Base-by-base conservation (phyloP, 257 asterid species). In the Osmanthus fragrans region DNA sequence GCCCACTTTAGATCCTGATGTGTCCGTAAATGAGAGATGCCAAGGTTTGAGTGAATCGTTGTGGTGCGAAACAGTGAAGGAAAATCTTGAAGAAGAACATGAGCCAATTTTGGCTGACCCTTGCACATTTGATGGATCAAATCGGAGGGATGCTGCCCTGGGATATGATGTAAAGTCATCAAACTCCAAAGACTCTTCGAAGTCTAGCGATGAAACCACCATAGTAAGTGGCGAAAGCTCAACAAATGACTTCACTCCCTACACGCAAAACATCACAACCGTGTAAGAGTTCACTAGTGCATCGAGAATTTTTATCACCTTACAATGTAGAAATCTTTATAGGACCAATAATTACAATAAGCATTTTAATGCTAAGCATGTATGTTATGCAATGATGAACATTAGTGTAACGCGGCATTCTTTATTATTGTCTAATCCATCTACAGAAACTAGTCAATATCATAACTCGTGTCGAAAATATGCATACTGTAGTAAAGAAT, bases 31-130 rank as follows among this genome's bases (percentile, higher is more conserved):
- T 0, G 98, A 83, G 13, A 96, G 90, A 80, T 92, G 84, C 99
- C 99, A 96, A 0, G 99, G 99, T 21, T 96, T 96, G 67, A 96
- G 69, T 0, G 99, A 90, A 74, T 96, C 97, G 37, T 82, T 80
- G 15, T 90, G 96, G 23, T 90, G 99, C 2, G 98, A 89, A 4
- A 96, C 99, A 0, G 97, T 92, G 86, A 96, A 96, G 2, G 99
- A 81, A 54, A 96, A 96, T 58, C 99, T 82, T 0, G 98, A 86
- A 9, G 99, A 96, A 1, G 98, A 88, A 80, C 97, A 90, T 4
- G 97, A 80, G 9, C 97, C 99, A 12, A 89, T 83, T 77, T 87
- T 89, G 56, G 87, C 81, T 12, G 90, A 68, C 2, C 90, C 86
- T 2, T 87, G 72, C 8, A 83, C 73, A 0, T 94, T 80, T 0